Conservation (phyloP, 176 grass and related monocot genomes). For the Cenchrus americanus region DNA sequence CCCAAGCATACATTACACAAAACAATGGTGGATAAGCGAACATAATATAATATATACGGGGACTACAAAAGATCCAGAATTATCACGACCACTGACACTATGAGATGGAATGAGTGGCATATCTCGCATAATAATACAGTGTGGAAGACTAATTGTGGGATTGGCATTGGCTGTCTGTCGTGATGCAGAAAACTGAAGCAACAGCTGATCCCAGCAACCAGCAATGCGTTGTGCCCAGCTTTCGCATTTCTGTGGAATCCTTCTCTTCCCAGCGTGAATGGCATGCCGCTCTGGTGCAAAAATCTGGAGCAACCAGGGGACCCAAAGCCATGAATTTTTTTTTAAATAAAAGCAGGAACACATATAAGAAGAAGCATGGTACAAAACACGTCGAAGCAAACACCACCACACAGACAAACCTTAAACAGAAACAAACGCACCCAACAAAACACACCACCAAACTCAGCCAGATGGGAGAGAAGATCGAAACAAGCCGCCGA, state of each 20-base stretch:
- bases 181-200: constrained; percentile 33
- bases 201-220: constrained; percentile 35
- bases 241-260: constrained; percentile 35
- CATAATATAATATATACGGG: background rate
- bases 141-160: background rate
- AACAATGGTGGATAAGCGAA: constrained; percentile 13
- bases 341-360: too few species aligned
- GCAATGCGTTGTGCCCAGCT: constrained; percentile 42
- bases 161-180: constrained; percentile 5
- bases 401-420: too few species aligned
- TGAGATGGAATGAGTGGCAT: constrained; percentile 33
- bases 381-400: too few species aligned
- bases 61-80: constrained; percentile 25
- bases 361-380: too few species aligned
- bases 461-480: too few species aligned
- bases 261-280: constrained; percentile 26
- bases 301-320: constrained; percentile 39
- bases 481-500: too few species aligned
- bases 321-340: constrained; percentile 40
- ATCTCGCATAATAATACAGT: constrained; percentile 32
- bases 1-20: background rate
- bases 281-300: constrained; percentile 40
- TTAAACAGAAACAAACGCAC: too few species aligned
- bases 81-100: constrained; percentile 44
- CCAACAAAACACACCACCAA: too few species aligned